A percentile compares a stretch with the other conserved stretches of the same genome.
Conservation (phyloP, 1,284 basidiomycete genomes). For the Kwoniella shivajii region DNA sequence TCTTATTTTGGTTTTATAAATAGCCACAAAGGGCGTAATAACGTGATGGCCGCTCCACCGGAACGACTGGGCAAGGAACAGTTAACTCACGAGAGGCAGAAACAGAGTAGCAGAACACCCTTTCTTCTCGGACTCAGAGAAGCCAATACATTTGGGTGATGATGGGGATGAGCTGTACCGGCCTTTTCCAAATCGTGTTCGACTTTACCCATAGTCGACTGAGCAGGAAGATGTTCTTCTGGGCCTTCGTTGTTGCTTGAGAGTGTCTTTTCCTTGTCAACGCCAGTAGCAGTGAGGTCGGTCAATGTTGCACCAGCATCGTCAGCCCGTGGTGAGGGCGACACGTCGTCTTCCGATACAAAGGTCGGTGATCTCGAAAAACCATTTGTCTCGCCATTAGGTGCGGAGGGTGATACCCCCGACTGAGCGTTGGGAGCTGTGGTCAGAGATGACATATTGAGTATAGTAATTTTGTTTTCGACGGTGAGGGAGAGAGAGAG, state of each 20-base stretch:
- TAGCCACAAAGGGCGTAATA: too few relatives aligned
- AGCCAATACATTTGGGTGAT: constrained; percentile 27
- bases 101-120: constrained; percentile 39
- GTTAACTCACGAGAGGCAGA: constrained; percentile 36
- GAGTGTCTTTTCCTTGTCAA: constrained; percentile 12
- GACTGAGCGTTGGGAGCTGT: constrained; percentile 4
- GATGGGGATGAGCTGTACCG: constrained; percentile 11
- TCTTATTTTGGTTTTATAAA: not conserved
- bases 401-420: not conserved
- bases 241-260: not conserved
- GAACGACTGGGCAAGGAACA: not conserved
- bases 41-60: too few relatives aligned
- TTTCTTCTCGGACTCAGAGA: constrained; percentile 31
- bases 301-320: constrained; percentile 15
- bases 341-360: constrained; percentile 8
- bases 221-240: constrained; percentile 19
- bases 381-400: not conserved
- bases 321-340: not conserved
- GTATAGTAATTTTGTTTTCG: not conserved
- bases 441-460: constrained; percentile 7
- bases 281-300: constrained; percentile 10
- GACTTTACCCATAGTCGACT: constrained; percentile 22
- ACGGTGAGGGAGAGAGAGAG: too few relatives aligned
- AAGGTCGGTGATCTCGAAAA: constrained; percentile 20
- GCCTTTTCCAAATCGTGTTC: constrained; percentile 10